Evolutionary conservation across 1,139 yeast species (phyloP).

Genomic region (Debaryomyces nepalensis): DNA sequence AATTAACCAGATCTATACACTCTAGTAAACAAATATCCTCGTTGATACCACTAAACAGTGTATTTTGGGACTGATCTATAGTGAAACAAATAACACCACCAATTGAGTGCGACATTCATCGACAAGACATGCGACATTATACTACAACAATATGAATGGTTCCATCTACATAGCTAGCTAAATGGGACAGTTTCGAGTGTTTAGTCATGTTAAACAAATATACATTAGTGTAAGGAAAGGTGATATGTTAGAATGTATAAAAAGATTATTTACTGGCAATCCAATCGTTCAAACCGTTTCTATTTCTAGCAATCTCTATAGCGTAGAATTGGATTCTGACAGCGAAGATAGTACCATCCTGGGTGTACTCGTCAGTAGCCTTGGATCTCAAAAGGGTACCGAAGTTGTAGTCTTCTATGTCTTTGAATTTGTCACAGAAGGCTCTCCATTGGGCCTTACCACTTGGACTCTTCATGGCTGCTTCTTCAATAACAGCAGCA

Average conservation of each 20-base stretch:
- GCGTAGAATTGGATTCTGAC: conserved; percentile 95
- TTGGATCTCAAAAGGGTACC: conserved; percentile 88
- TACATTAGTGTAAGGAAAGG: not conserved
- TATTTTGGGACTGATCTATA: not conserved
- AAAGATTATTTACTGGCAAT: conserved; percentile 37
- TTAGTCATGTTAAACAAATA: not conserved
- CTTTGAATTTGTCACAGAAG: conserved; percentile 82
- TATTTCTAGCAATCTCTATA: conserved; percentile 92
- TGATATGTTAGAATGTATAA: conserved; percentile 3
- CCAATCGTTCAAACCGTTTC: conserved; percentile 93
- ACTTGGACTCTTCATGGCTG: conserved; percentile 74
- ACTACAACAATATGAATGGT: too few species aligned
- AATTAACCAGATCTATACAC: not conserved
- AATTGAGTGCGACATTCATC: not conserved
- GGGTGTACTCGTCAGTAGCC: conserved; percentile 73
- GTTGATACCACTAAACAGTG: not conserved
- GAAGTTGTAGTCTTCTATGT: conserved; percentile 88
- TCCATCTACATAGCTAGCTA: too few species aligned
- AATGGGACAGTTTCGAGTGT: too few species aligned
- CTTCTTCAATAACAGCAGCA: conserved; percentile 67
- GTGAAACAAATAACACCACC: not conserved
- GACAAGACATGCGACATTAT: conserved; percentile 4
- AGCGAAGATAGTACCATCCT: conserved; percentile 84
- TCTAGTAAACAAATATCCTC: not conserved
- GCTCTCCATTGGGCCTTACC: conserved; percentile 94